These are phyloP conservation scores for Fusarium sp. DNA, from an alignment of 2,329 filamentous ascomycete species.

Conservation along the genomic window DNA sequence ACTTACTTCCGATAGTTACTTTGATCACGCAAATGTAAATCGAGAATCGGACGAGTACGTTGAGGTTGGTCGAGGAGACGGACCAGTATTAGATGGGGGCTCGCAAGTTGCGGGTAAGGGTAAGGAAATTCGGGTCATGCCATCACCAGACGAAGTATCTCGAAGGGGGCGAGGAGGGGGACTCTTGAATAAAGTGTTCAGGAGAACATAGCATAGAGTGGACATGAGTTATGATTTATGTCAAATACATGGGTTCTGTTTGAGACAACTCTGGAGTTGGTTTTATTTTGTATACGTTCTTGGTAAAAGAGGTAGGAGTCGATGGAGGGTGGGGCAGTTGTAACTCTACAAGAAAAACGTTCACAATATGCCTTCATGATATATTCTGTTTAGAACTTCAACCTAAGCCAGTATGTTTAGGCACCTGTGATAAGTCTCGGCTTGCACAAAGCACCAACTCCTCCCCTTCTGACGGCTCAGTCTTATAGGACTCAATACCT, in stretches of 20 bases:
- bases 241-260: conserved; percentile 5
- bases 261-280: neutral
- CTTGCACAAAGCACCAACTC: too few species aligned
- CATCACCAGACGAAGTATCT: conserved; percentile 39
- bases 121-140: conserved; percentile 38
- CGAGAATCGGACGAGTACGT: conserved; percentile 54
- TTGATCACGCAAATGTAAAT: conserved; percentile 45
- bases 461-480: too few species aligned
- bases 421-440: neutral
- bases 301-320: neutral
- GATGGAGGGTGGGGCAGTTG: neutral
- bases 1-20: conserved; percentile 49
- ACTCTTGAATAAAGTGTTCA: conserved; percentile 55
- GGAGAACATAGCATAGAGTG: conserved; percentile 42
- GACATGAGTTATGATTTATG: conserved; percentile 16
- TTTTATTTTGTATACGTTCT: conserved; percentile 4
- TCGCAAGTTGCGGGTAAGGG: conserved; percentile 37
- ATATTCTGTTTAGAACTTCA: neutral
- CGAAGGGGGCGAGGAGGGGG: conserved; percentile 50
- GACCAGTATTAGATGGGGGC: conserved; percentile 34
- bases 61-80: conserved; percentile 50
- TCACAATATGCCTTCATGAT: neutral
- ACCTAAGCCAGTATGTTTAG: neutral
- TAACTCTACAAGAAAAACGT: neutral
- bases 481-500: too few species aligned